phyloP scores from a whole-genome alignment of 352 stramenopile genomes.

The Phytophthora aleatoria region DNA sequence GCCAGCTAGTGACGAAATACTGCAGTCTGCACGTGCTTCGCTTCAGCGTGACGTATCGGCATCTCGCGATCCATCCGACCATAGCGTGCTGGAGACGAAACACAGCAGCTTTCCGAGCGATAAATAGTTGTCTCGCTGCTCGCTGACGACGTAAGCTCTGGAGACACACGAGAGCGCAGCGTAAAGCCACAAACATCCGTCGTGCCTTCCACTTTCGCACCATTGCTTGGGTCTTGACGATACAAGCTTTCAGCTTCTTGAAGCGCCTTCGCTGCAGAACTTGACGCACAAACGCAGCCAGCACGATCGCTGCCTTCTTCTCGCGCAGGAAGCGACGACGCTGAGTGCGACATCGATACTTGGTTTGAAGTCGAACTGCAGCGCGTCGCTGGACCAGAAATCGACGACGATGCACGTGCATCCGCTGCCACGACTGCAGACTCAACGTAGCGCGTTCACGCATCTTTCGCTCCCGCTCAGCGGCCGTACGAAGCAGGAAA shows the following conservation, averaged over 20 bases:
- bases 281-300: conserved; percentile 75
- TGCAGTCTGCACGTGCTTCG: conserved; percentile 43
- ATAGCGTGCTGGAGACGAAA: conserved; percentile 52
- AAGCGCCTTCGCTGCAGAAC: conserved; percentile 70
- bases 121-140: conserved; percentile 27
- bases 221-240: conserved; percentile 72
- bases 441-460: conserved; percentile 38
- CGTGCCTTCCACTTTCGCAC: conserved; percentile 52
- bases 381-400: conserved; percentile 38
- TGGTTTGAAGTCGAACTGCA: conserved; percentile 52
- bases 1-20: conserved; percentile 59
- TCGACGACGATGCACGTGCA: conserved; percentile 39
- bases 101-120: conserved; percentile 38
- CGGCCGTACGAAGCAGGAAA: conserved; percentile 65
- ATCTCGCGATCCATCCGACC: conserved; percentile 52
- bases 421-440: conserved; percentile 68
- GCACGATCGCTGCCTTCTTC: conserved; percentile 60
- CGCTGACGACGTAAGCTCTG: conserved; percentile 56
- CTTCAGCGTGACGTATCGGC: conserved; percentile 45
- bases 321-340: conserved; percentile 53
- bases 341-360: conserved; percentile 43
- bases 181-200: conserved; percentile 34
- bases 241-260: conserved; percentile 56
- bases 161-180: conserved; percentile 36
- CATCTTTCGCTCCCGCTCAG: conserved; percentile 63